phyloP scores from a whole-genome alignment of 305 asterid genomes.

The Striga hermonthica region DNA sequence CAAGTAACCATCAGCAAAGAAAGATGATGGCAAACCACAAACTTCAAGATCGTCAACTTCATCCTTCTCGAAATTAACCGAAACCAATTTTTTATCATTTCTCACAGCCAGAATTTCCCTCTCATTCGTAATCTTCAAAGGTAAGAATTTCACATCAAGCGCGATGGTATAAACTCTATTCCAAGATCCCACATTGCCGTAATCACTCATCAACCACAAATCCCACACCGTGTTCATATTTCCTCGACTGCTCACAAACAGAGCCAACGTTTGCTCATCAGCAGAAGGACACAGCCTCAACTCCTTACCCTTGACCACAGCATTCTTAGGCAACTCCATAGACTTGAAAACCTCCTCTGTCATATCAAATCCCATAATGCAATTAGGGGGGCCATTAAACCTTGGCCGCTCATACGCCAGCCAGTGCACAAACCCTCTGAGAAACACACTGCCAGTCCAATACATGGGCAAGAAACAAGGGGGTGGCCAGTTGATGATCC shows the following conservation, averaged over 20 bases:
- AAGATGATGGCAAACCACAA: slow-evolving; percentile 35
- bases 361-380: slow-evolving; percentile 33
- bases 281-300: slow-evolving; percentile 28
- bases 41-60: slow-evolving; percentile 32
- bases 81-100: slow-evolving; percentile 33
- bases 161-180: slow-evolving; percentile 19
- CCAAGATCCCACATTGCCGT: slow-evolving; percentile 40
- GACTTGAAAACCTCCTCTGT: slow-evolving; percentile 33
- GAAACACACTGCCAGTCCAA: slow-evolving; percentile 37
- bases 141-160: slow-evolving; percentile 27
- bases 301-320: slow-evolving; percentile 25
- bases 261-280: slow-evolving; percentile 32
- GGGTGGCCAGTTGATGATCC: neutral
- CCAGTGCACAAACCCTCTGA: slow-evolving; percentile 44
- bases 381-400: slow-evolving; percentile 22
- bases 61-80: slow-evolving; percentile 32
- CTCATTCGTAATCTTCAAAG: slow-evolving; percentile 30
- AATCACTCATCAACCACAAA: slow-evolving; percentile 40
- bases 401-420: slow-evolving; percentile 31
- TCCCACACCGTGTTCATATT: slow-evolving; percentile 36
- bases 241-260: slow-evolving; percentile 23
- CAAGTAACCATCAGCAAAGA: slow-evolving; percentile 28
- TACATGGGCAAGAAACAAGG: slow-evolving; percentile 36
- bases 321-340: slow-evolving; percentile 35
- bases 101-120: slow-evolving; percentile 30